Percentiles rank a stretch among this genome's conserved stretches.
Conservation (phyloP, 2,329 filamentous ascomycete genomes). For the Scedosporium dehoogii region DNA sequence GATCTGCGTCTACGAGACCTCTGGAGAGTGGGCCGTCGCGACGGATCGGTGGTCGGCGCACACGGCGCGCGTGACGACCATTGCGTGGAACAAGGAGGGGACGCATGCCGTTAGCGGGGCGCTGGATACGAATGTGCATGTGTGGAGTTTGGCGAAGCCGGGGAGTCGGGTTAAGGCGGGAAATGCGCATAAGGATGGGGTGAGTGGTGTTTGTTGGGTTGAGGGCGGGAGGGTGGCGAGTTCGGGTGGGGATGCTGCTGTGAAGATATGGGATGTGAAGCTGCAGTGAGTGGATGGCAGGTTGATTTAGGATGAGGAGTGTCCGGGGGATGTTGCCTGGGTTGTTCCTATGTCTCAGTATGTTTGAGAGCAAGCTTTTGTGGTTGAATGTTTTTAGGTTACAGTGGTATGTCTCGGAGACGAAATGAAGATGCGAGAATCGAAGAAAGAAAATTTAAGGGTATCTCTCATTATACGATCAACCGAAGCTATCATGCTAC, state of each 20-base stretch:
- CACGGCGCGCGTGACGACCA: slow-evolving; percentile 45
- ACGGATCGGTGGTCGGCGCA: slow-evolving; percentile 64
- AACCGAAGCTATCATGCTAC: no score
- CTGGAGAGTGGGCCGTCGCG: slow-evolving; percentile 55
- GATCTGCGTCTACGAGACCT: slow-evolving; percentile 66
- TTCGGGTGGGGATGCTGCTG: slow-evolving; percentile 74
- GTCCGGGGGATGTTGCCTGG: neutral
- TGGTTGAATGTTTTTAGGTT: no score
- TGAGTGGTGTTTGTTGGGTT: slow-evolving; percentile 79
- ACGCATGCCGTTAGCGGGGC: slow-evolving; percentile 75
- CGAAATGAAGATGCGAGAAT: neutral
- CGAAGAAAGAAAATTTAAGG: neutral
- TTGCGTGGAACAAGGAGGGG: slow-evolving; percentile 68
- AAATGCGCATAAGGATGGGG: slow-evolving; percentile 94
- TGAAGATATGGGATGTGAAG: slow-evolving; percentile 69
- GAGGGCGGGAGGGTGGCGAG: slow-evolving; percentile 62
- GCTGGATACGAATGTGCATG: slow-evolving; percentile 83
- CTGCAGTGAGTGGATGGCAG: slow-evolving; percentile 1
- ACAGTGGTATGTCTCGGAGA: no score
- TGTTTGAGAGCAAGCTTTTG: no score
- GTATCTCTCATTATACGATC: neutral
- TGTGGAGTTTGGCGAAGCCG: slow-evolving; percentile 81
- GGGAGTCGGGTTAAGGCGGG: slow-evolving; percentile 73
- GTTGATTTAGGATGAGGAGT: neutral
- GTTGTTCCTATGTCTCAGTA: neutral